Evolutionary conservation across 305 asterid species (phyloP).

Genomic region (Fraxinus paxiana): DNA sequence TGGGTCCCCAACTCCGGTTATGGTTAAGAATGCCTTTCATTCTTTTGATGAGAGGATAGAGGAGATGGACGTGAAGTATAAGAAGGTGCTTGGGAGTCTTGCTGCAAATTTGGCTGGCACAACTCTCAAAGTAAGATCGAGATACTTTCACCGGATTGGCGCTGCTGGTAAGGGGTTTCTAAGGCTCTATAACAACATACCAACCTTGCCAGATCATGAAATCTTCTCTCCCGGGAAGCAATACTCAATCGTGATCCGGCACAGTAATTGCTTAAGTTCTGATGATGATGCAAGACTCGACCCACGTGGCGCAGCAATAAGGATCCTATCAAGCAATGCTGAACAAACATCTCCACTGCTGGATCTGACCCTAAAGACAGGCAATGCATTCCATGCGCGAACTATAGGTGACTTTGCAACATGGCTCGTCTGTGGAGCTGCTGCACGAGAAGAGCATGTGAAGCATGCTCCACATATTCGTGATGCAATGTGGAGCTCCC

Average conservation of each 20-base stretch:
- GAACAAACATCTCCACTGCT: slow-evolving; percentile 31
- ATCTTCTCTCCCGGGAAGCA: slow-evolving; percentile 43
- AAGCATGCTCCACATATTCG: slow-evolving; percentile 52
- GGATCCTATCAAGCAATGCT: slow-evolving; percentile 36
- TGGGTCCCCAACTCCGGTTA: slow-evolving; percentile 50
- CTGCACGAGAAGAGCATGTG: slow-evolving; percentile 61
- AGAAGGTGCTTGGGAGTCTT: slow-evolving; percentile 50
- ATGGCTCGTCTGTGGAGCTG: slow-evolving; percentile 66
- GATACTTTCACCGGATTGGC: slow-evolving; percentile 62
- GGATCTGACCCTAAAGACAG: slow-evolving; percentile 57
- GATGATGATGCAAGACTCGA: slow-evolving; percentile 68
- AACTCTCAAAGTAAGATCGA: slow-evolving; percentile 44
- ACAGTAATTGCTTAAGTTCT: slow-evolving; percentile 63
- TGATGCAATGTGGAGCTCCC: slow-evolving; percentile 64
- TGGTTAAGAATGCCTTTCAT: slow-evolving; percentile 47
- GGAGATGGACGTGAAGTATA: slow-evolving; percentile 61
- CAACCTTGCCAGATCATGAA: slow-evolving; percentile 44
- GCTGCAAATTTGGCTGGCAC: slow-evolving; percentile 55
- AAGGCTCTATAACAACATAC: slow-evolving; percentile 35
- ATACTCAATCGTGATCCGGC: slow-evolving; percentile 47
- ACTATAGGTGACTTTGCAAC: slow-evolving; percentile 59
- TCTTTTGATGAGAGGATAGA: slow-evolving; percentile 54
- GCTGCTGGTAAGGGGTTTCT: slow-evolving; percentile 51
- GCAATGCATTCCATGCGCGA: slow-evolving; percentile 60
- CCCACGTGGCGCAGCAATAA: slow-evolving; percentile 62